Base-by-base conservation (phyloP, 129 eudicot species). In the Ambrosia trifida region DNA sequence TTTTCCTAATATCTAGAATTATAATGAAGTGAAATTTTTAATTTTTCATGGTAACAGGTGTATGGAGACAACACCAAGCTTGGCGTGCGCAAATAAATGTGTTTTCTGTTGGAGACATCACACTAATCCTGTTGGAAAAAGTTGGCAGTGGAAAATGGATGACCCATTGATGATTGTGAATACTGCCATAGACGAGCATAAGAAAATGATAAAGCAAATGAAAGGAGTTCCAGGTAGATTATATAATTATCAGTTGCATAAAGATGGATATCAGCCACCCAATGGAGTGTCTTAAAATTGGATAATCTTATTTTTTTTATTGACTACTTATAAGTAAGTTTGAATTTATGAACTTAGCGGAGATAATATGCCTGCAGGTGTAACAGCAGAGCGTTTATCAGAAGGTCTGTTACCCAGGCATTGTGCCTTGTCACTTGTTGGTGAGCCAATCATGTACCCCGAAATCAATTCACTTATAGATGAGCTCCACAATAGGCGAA, bases 81-180 rank as follows among this genome's bases (percentile, higher is more conserved):
- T 95, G 69, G 97, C 99, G 33, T 95, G 99, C 70, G 99, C 99
- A 47, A 95, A 95, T 86, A 95, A 95, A 83, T 95, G 99, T 76
- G 99, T 95, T n/a, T 95, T 95, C 80, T 95, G 99, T 63, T 95
- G 99, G 99, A 90, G 99, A 76, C 99, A 95, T 82, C 99, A 95
- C 82, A 90, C 97, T 10, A 95, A 95, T 69, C 99, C 99, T 78
- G 99, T 95, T 17, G 99, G 89, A 69, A 95, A 90, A 78, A 87
- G 88, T 78, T 95, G 99, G 97, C 91, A 81, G 67, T 95, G 99
- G 99, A 90, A 95, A 83, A 95, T 95, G 99, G 99, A 95, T 78
- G 94, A 90, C 66, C 97, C 99, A 8, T 58, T 90, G 41, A 86
- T 75, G 76, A 95, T 95, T 67, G 99, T 95, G 30, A 86, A 86